Evolutionary conservation across 768 basidiomycete genomes (phyloP).

Genomic region (Gautieria morchelliformis): DNA sequence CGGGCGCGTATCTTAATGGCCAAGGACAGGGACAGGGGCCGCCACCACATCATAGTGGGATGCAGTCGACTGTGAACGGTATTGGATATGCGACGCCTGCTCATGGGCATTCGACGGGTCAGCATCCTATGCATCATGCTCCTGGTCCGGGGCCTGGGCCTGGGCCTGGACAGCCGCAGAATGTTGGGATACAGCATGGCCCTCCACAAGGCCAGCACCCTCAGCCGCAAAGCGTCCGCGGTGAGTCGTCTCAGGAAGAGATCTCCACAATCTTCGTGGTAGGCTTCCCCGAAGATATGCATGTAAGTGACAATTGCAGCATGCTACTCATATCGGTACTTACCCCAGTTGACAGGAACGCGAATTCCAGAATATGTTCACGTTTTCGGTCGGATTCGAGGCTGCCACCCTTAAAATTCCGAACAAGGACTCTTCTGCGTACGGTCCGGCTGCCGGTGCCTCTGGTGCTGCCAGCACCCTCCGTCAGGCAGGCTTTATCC

Average conservation of each 20-base stretch:
- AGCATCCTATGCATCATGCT: conserved; percentile 11
- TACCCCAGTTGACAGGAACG: conserved; percentile 57
- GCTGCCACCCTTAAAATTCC: conserved; percentile 97
- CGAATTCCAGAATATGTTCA: conserved; percentile 99
- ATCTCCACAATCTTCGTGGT: conserved; percentile 98
- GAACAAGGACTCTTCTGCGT: conserved; percentile 79
- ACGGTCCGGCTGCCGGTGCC: conserved; percentile 32
- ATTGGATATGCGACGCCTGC: conserved; percentile 3
- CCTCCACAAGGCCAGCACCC: conserved; percentile 9
- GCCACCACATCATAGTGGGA: background rate
- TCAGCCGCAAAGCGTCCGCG: conserved; percentile 20
- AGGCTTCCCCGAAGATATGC: conserved; percentile 98
- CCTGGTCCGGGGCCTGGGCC: background rate
- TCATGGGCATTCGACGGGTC: conserved; percentile 19
- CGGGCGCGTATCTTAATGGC: background rate
- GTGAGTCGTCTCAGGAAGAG: conserved; percentile 51
- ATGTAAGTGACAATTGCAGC: conserved; percentile 41
- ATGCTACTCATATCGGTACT: background rate
- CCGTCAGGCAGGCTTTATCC: conserved; percentile 25
- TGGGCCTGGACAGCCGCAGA: background rate
- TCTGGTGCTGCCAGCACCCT: conserved; percentile 15
- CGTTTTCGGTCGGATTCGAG: conserved; percentile 91
- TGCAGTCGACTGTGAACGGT: background rate
- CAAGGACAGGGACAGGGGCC: background rate
- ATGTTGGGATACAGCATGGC: background rate